A percentile compares a stretch with the other conserved stretches of the same genome.
Conservation (phyloP, 768 basidiomycete genomes). For the Boletus patriciae region DNA sequence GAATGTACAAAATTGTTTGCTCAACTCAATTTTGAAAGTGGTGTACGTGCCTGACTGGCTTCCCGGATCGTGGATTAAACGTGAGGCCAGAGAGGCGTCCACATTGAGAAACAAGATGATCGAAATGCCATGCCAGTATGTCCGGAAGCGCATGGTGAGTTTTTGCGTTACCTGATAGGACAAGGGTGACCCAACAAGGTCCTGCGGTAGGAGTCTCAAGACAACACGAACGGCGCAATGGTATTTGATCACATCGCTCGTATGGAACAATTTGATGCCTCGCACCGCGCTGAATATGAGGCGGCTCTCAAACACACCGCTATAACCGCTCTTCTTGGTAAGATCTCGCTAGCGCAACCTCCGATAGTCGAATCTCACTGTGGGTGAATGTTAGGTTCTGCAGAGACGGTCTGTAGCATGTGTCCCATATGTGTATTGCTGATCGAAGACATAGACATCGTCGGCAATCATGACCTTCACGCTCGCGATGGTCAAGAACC, state of each 20-base stretch:
- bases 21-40: neutral
- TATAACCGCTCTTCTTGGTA: neutral
- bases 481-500: conserved; percentile 13
- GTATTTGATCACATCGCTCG: neutral
- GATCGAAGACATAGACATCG: conserved; percentile 5
- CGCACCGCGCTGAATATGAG: conserved; percentile 1
- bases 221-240: neutral
- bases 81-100: conserved; percentile 22
- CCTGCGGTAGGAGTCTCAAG: neutral
- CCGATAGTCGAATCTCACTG: neutral
- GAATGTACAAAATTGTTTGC: neutral
- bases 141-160: neutral
- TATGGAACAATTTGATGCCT: conserved; percentile 17
- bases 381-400: neutral
- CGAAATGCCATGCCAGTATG: neutral
- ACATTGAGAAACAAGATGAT: neutral
- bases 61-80: conserved; percentile 37
- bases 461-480: neutral
- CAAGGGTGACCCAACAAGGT: neutral
- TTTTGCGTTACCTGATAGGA: neutral
- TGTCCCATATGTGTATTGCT: neutral
- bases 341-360: neutral
- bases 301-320: neutral
- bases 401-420: conserved; percentile 7
- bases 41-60: conserved; percentile 31